Evolutionary conservation across 345 rosid genomes (phyloP), one percentile per base, ranked within the genome.

Genomic region (Eucalyptus virginea): DNA sequence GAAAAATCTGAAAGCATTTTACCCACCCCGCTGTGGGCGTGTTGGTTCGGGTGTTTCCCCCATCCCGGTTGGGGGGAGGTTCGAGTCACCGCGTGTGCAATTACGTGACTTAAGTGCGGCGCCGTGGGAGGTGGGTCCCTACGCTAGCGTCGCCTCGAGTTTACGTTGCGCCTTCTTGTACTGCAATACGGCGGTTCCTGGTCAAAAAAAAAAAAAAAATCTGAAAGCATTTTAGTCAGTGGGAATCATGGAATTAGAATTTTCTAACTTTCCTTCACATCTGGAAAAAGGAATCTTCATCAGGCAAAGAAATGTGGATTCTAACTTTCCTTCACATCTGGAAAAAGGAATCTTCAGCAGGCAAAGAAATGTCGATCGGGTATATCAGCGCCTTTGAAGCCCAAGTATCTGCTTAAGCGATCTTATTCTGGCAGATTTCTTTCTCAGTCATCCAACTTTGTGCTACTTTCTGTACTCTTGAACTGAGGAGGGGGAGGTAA

Each of bases 101-200:
- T 47, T 47, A 0, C 49, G 2, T 6, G 5, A 48, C 16, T 48
- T 48, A 48, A 48, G 16, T 48, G 50, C 0, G 6, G 50, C 3
- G 6, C 50, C 50, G 0, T 48, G 6, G 1, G 6, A 48, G 50
- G 1, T 48, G 50, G 6, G 6, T 48, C 50, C 50, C 2, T 48
- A 1, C 6, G 1, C 2, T 48, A 48, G 16, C 6, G 1, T 48
- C 6, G 0, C 0, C 16, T 1, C 2, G 2, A 0, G 2, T 48
- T 48, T 48, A 48, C 0, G 0, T 48, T 0, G n/a, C n/a, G n/a
- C n/a, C n/a, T n/a, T n/a, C n/a, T n/a, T n/a, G n/a, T n/a, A n/a
- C n/a, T n/a, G n/a, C n/a, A n/a, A n/a, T n/a, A n/a, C n/a, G n/a
- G n/a, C n/a, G n/a, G n/a, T n/a, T n/a, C n/a, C n/a, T n/a, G n/a